A percentile compares a stretch with the other conserved stretches of the same genome.
Evolutionary conservation across 176 grass and related monocot species (phyloP).

Genomic region (Elaeis guineensis): DNA sequence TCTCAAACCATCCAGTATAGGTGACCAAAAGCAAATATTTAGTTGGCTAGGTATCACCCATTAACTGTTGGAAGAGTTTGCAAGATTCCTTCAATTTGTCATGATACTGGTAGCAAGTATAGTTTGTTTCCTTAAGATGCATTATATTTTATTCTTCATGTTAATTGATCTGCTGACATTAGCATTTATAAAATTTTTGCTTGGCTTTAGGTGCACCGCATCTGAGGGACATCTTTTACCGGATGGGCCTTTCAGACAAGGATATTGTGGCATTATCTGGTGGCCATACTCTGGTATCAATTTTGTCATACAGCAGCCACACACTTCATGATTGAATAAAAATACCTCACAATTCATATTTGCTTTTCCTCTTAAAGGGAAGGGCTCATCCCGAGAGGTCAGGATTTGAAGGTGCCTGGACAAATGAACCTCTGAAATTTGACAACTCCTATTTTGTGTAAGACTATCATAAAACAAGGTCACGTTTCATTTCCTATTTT

Average conservation of each 20-base stretch:
- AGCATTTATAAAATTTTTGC: not conserved
- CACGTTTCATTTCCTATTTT: too few relatives aligned
- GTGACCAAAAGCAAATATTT: too few relatives aligned
- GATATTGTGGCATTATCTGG: slow-evolving; percentile 93
- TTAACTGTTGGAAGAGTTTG: not conserved
- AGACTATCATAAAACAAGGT: slow-evolving; percentile 24
- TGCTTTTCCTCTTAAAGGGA: slow-evolving; percentile 40
- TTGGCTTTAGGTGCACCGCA: slow-evolving; percentile 44
- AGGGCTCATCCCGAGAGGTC: slow-evolving; percentile 82
- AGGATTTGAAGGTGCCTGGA: slow-evolving; percentile 85
- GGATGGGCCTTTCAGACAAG: slow-evolving; percentile 91
- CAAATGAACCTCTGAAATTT: slow-evolving; percentile 82
- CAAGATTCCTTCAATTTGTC: not conserved
- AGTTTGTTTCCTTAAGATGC: not conserved
- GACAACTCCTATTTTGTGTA: slow-evolving; percentile 92
- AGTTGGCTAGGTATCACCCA: too few relatives aligned
- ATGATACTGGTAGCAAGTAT: too few relatives aligned
- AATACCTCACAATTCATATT: not conserved
- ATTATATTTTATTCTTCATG: not conserved
- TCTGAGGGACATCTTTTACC: slow-evolving; percentile 81
- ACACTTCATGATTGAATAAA: slow-evolving; percentile 2
- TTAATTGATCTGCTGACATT: not conserved
- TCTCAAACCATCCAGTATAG: too few relatives aligned
- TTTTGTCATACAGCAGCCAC: slow-evolving; percentile 8
- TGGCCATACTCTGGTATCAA: slow-evolving; percentile 67